These are phyloP conservation scores for Lactifluus rugatus DNA, from an alignment of 768 basidiomycete genomes.

Conservation along the genomic window DNA sequence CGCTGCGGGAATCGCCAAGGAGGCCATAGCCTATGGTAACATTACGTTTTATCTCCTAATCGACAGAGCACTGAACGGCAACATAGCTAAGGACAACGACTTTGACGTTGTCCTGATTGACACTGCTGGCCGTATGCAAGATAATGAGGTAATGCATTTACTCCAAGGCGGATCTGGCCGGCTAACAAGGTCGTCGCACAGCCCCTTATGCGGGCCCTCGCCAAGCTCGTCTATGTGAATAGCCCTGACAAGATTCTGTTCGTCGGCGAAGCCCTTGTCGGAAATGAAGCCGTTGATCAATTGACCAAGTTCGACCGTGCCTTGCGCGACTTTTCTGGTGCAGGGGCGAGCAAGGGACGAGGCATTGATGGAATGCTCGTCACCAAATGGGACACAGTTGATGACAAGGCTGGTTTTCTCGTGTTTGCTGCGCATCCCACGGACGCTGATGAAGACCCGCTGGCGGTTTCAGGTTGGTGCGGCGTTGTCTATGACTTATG, in stretches of 20 bases:
- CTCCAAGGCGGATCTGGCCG: neutral
- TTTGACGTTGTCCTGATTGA: conserved; percentile 98
- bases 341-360: conserved; percentile 55
- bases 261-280: conserved; percentile 95
- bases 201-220: conserved; percentile 97
- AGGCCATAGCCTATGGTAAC: conserved; percentile 85
- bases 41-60: neutral
- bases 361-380: conserved; percentile 98
- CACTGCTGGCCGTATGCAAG: conserved; percentile 98
- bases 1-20: conserved; percentile 95
- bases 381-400: conserved; percentile 99
- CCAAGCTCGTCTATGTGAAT: conserved; percentile 93
- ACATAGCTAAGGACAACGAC: conserved; percentile 69
- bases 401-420: conserved; percentile 65
- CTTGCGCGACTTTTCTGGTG: conserved; percentile 81
- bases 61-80: neutral
- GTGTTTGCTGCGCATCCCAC: neutral
- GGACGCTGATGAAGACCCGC: neutral
- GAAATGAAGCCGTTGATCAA: conserved; percentile 98
- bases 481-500: conserved; percentile 97
- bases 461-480: conserved; percentile 70
- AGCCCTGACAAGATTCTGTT: conserved; percentile 96
- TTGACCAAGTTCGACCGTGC: conserved; percentile 94
- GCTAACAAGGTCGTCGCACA: conserved; percentile 24
- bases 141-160: conserved; percentile 67